Base-by-base conservation (phyloP, 1,139 yeast species). In the Diutina pseudorugosa region DNA sequence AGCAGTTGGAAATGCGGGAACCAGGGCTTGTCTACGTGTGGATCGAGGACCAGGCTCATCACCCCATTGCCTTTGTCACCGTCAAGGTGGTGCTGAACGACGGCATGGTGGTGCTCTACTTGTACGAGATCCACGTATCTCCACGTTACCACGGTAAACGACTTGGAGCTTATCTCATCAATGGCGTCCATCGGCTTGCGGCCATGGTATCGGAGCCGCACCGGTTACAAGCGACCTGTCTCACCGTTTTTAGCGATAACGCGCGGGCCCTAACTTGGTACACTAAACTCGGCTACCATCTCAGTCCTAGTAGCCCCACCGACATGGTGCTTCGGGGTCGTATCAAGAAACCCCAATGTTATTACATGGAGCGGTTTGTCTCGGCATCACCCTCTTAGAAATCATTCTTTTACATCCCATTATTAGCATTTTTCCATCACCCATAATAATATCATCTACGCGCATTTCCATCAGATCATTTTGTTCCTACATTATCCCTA, bases 241-340 rank as follows among this genome's bases (percentile, higher is more conserved):
- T 80, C 47, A 79, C 84, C 0, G 84, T 79, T 0, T 80, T 80
- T 58, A 56, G 75, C 20, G 71, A 68, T n/a, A 80, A 80, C 56
- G 43, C 48, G 4, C 59, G 55, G 2, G 82, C 82, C 0, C 56
- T 67, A 21, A 52, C 59, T 0, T 77, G 82, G 77, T 80, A 80
- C 56, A 42, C 47, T 7, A 60, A 58, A 2, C 50, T 69, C 49
- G 79, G 79, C 0, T 81, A 77, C 58, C 47, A 43, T 0, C 54
- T 61, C 1, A 64, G 77, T 0, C 63, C 57, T 1, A 68, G 69
- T 53, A 76, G 82, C 2, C 84, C 84, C 0, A 52, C 55, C 12
- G 80, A 77, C 56, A 67, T 62, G 52, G 55, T 40, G 1, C 57
- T 77, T 30, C 63, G 82, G 14, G 40, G 40, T 7, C n/a, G 40